Evolutionary conservation across 2,329 filamentous ascomycete genomes (phyloP), one percentile per base, ranked within the genome.

Genomic region (Penicillium sp.): DNA sequence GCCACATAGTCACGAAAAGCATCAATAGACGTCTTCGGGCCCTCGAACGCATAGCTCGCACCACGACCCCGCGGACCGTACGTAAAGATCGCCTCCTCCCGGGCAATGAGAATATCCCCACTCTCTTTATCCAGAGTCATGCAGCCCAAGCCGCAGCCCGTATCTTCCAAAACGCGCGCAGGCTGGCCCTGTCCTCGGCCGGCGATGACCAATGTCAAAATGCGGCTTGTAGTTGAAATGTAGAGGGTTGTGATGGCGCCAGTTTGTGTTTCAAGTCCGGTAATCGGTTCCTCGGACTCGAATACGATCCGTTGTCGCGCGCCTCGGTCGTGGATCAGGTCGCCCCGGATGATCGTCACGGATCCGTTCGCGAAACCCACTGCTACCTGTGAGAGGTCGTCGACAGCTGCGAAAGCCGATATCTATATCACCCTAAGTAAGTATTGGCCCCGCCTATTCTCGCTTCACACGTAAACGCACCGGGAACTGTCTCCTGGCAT

Each of bases 301-400:
- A 96, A 94, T 10, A 99, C 91, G 34, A 93, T 94, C 52, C 94
- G 86, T 73, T 99, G 94, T 71, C 91, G 92, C 11, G 93, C 92
- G 23, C 95, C 94, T 56, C 94, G 87, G 72, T 99, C 94, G 72
- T 99, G 92, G 66, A 99, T 90, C 48, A 99, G 80, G 71, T 99
- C 94, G 59, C 95, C 94, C 57, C 94, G 85, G 56, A 99, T 90
- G 29, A 99, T 87, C 0, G 92, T 96, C 13, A 99, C 93, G 0
- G 92, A 87, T 8, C 94, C 94, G 75, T 99, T 97, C 13, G 89
- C 94, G 71, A 99, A 99, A 5, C 94, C 95, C 7, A 97, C 89
- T 4, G 93, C 94, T 29, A 97, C 85, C 77, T 99, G 94, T 5
- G 90, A 90, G 25, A 99, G 80, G 74, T 97, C 92, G 48, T 92